phyloP scores from a whole-genome alignment of 441 rosid genomes.

The Adansonia grandidieri region DNA sequence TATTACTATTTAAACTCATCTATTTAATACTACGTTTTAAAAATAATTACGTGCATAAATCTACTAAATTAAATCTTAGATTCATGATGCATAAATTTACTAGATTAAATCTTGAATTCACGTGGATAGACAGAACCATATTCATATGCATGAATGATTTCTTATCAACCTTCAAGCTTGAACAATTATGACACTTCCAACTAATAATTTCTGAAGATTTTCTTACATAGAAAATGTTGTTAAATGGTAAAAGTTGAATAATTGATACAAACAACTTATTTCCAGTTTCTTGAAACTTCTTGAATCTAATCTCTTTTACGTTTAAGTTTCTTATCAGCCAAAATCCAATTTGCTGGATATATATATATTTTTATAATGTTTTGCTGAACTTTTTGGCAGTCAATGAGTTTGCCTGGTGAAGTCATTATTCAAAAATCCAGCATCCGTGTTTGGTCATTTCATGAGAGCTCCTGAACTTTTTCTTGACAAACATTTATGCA shows the following conservation, averaged over 20 bases:
- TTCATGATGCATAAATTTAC: too few species aligned
- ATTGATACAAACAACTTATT: background rate
- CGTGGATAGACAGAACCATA: background rate
- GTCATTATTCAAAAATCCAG: background rate
- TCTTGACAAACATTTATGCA: background rate
- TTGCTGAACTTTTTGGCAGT: background rate
- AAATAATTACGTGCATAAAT: too few species aligned
- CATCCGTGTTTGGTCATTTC: background rate
- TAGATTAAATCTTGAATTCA: too few species aligned
- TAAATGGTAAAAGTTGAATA: background rate
- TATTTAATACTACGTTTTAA: too few species aligned
- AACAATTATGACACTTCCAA: background rate
- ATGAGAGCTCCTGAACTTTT: background rate
- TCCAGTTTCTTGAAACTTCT: too few species aligned
- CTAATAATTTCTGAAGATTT: background rate
- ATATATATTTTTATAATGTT: background rate
- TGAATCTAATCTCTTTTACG: too few species aligned
- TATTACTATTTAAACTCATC: too few species aligned
- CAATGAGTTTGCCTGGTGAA: background rate
- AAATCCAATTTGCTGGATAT: too few species aligned
- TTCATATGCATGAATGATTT: background rate
- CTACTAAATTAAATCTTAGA: too few species aligned
- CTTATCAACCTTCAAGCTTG: background rate
- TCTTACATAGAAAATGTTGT: too few species aligned
- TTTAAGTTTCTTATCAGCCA: too few species aligned